Evolutionary conservation across 1,139 yeast species (phyloP).

Genomic region (Yamadazyma jaroonii): DNA sequence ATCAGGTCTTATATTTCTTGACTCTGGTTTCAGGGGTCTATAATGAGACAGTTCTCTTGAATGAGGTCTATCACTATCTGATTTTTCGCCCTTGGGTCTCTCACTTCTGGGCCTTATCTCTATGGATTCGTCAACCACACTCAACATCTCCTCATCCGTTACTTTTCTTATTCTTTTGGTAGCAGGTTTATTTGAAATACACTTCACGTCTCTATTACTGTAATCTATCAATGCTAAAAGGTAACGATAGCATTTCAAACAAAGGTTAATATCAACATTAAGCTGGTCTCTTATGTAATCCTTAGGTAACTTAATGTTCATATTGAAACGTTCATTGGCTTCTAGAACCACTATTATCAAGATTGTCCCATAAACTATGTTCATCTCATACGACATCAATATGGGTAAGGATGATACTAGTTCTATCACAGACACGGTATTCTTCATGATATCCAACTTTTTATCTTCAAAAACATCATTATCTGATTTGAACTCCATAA

Average conservation of each 20-base stretch:
- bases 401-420: slow-evolving; percentile 42
- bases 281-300: slow-evolving; percentile 19
- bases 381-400: slow-evolving; percentile 32
- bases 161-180: slow-evolving; percentile 22
- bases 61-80: not conserved
- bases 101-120: not conserved
- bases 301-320: slow-evolving; percentile 23
- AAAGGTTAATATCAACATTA: slow-evolving; percentile 17
- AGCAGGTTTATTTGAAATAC: slow-evolving; percentile 30
- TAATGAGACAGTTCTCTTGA: not conserved
- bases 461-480: slow-evolving; percentile 20
- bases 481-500: slow-evolving; percentile 12
- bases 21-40: too few relatives aligned
- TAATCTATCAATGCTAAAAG: slow-evolving; percentile 26
- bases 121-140: slow-evolving; percentile 2
- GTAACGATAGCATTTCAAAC: slow-evolving; percentile 35
- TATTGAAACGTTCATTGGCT: slow-evolving; percentile 22
- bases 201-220: slow-evolving; percentile 26
- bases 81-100: not conserved
- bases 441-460: slow-evolving; percentile 29
- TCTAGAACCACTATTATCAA: slow-evolving; percentile 30
- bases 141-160: not conserved
- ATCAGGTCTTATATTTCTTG: too few relatives aligned
- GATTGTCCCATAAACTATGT: slow-evolving; percentile 33
- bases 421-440: slow-evolving; percentile 36